Evolutionary conservation across 345 rosid species (phyloP).

Genomic region (Clarkia xantiana): DNA sequence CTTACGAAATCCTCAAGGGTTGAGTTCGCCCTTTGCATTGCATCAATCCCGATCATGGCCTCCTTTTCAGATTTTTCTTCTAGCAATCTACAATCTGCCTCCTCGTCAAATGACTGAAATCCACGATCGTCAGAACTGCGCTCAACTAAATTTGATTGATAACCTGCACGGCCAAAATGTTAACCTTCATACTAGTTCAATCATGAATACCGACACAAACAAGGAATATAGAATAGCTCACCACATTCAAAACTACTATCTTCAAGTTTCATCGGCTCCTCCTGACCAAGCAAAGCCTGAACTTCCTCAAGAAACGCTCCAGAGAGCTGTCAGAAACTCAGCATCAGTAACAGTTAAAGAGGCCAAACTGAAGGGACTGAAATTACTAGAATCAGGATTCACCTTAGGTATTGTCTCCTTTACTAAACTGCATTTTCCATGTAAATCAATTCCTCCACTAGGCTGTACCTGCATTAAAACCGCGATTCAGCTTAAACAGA

Average conservation of each 20-base stretch:
- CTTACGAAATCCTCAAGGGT: slow-evolving; percentile 88
- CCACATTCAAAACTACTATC: neutral
- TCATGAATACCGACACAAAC: neutral
- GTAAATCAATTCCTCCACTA: slow-evolving; percentile 41
- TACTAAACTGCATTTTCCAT: slow-evolving; percentile 25
- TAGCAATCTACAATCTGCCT: slow-evolving; percentile 5
- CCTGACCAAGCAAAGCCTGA: neutral
- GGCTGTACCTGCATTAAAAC: slow-evolving; percentile 37
- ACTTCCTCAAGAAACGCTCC: slow-evolving; percentile 2
- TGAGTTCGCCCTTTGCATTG: slow-evolving; percentile 86
- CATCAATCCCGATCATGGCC: slow-evolving; percentile 53
- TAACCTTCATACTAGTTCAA: neutral
- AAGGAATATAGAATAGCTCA: slow-evolving; percentile 6
- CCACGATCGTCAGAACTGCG: slow-evolving; percentile 2
- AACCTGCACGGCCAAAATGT: neutral
- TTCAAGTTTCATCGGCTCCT: slow-evolving; percentile 2
- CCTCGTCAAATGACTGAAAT: slow-evolving; percentile 5
- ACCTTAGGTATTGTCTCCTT: slow-evolving; percentile 42
- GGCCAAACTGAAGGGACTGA: slow-evolving; percentile 2
- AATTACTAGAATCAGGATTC: slow-evolving; percentile 1
- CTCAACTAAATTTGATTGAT: neutral
- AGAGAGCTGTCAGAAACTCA: neutral
- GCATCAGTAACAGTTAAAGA: neutral
- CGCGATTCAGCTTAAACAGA: neutral
- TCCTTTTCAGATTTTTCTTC: slow-evolving; percentile 11